Percentiles rank a stretch among this genome's conserved stretches.
phyloP scores from a whole-genome alignment of 2,329 filamentous ascomycete species.

The Paraphoma chrysanthemicola region DNA sequence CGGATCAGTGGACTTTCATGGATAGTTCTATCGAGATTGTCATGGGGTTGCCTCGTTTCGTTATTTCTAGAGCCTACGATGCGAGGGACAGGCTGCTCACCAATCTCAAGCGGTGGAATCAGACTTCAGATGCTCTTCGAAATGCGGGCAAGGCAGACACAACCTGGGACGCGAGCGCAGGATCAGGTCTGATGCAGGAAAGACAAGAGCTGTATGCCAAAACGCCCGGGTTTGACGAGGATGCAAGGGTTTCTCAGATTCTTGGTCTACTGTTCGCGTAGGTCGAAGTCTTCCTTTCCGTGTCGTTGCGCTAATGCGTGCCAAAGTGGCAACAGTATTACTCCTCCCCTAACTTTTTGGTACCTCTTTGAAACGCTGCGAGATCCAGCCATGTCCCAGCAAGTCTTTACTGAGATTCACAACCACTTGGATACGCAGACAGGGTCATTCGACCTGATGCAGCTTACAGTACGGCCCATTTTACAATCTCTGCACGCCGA shows the following conservation, averaged over 20 bases:
- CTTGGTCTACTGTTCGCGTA: slow-evolving; percentile 20
- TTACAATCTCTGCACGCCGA: slow-evolving; percentile 24
- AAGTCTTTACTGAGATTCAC: slow-evolving; percentile 4
- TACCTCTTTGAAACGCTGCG: slow-evolving; percentile 19
- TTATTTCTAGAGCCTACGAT: slow-evolving; percentile 13
- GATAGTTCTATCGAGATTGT: slow-evolving; percentile 20
- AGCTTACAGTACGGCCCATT: slow-evolving; percentile 16
- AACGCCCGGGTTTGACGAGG: slow-evolving; percentile 14
- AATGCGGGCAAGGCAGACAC: background rate
- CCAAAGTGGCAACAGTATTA: slow-evolving; percentile 13
- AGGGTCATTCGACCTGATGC: slow-evolving; percentile 10
- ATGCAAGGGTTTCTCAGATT: slow-evolving; percentile 18
- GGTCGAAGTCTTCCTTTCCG: background rate
- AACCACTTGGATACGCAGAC: background rate
- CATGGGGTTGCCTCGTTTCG: slow-evolving; percentile 16
- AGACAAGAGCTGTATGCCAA: slow-evolving; percentile 18
- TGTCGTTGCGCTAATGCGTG: background rate
- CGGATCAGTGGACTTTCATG: slow-evolving; percentile 23
- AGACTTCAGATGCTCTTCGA: slow-evolving; percentile 6
- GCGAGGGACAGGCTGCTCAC: slow-evolving; percentile 19
- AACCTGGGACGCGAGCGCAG: slow-evolving; percentile 17
- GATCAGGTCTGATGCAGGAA: slow-evolving; percentile 19
- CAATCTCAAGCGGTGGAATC: slow-evolving; percentile 11
- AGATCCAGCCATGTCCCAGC: background rate
- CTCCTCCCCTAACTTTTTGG: slow-evolving; percentile 23